phyloP scores from a whole-genome alignment of 441 rosid genomes.

The Rhodomyrtus psidioides region DNA sequence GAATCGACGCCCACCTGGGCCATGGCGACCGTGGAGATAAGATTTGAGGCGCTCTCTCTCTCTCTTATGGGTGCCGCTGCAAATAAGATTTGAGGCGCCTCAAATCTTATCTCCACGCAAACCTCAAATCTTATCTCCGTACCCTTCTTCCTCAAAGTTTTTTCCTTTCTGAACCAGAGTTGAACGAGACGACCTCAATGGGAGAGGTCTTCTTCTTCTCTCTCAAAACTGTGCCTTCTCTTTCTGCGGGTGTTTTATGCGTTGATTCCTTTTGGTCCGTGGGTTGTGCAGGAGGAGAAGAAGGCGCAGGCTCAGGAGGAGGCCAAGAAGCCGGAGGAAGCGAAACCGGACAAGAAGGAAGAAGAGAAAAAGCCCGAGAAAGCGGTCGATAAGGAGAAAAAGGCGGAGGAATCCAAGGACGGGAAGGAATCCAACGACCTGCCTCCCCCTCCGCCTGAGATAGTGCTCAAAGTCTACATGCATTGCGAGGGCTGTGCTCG shows the following conservation, averaged over 20 bases:
- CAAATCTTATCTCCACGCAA: constrained; percentile 5
- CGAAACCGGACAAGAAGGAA: constrained; percentile 12
- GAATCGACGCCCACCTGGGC: constrained; percentile 82
- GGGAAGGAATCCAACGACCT: constrained; percentile 29
- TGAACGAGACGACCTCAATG: constrained; percentile 21
- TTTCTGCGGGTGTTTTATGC: not conserved
- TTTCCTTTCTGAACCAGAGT: not conserved
- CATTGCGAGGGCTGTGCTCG: constrained; percentile 64
- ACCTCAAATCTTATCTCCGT: not conserved
- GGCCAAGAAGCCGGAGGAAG: constrained; percentile 24
- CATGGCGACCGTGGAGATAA: no score
- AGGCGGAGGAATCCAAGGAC: constrained; percentile 23
- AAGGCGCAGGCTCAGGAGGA: constrained; percentile 11
- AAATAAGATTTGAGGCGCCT: no score
- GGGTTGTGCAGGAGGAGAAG: constrained; percentile 52
- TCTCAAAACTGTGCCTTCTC: not conserved
- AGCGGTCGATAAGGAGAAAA: constrained; percentile 21
- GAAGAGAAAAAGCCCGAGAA: constrained; percentile 12
- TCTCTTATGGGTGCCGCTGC: no score
- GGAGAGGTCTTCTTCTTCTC: constrained; percentile 37
- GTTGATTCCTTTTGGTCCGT: not conserved
- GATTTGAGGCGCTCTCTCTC: no score
- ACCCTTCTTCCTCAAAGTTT: not conserved
- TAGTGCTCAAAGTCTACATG: constrained; percentile 43
- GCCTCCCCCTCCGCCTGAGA: constrained; percentile 32